Conservation (phyloP, 2,329 filamentous ascomycete genomes). For the Laburnicola sp. region DNA sequence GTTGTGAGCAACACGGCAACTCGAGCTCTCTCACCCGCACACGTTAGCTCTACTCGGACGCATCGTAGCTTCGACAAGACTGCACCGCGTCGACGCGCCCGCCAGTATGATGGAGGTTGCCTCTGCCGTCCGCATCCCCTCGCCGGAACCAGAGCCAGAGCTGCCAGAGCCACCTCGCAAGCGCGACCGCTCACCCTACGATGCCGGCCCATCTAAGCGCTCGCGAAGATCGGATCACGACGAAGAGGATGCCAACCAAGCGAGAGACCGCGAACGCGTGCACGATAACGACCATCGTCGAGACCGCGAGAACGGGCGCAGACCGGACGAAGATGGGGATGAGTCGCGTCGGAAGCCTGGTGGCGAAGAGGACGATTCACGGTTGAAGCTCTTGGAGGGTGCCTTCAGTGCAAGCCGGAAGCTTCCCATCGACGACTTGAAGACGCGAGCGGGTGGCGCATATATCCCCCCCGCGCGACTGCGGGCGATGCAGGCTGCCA, state of each 20-base stretch:
- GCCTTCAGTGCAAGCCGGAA: conserved; percentile 58
- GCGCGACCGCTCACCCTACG: conserved; percentile 58
- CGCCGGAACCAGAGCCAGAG: conserved; percentile 57
- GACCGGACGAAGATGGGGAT: conserved; percentile 42
- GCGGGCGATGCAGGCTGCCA: conserved; percentile 89
- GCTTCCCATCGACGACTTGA: conserved; percentile 90
- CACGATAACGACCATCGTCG: conserved; percentile 59
- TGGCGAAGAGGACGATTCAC: conserved; percentile 37
- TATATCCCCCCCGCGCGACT: conserved; percentile 94
- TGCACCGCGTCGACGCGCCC: background rate
- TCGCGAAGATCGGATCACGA: conserved; percentile 47
- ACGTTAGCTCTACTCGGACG: background rate
- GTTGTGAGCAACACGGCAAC: background rate
- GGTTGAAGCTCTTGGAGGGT: conserved; percentile 42
- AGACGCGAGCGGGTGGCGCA: conserved; percentile 90
- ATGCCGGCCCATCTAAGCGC: conserved; percentile 42
- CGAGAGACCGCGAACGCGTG: conserved; percentile 75
- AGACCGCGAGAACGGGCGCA: conserved; percentile 68
- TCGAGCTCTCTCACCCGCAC: background rate
- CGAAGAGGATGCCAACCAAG: conserved; percentile 51
- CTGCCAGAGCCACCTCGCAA: conserved; percentile 53
- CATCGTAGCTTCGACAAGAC: background rate
- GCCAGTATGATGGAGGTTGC: conserved; percentile 39
- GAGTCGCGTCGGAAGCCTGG: conserved; percentile 17
- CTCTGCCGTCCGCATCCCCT: conserved; percentile 61